Evolutionary conservation across 1,284 basidiomycete species (phyloP).

Genomic region (Sporisorium exsertum): DNA sequence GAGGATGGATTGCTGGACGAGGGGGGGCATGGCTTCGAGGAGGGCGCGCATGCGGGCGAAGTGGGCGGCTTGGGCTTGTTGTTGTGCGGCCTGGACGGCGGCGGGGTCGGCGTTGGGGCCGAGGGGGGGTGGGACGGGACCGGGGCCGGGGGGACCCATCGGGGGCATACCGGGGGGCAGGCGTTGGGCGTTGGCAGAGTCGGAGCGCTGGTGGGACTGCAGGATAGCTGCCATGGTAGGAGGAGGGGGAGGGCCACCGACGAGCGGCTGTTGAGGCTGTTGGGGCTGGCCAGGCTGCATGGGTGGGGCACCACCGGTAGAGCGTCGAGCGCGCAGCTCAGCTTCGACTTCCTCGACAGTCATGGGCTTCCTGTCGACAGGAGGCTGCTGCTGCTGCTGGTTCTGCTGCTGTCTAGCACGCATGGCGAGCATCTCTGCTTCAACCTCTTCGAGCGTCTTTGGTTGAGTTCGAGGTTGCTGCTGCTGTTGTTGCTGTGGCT

Average conservation of each 20-base stretch:
- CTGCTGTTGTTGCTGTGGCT: slow-evolving; percentile 35
- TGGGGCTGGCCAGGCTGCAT: slow-evolving; percentile 8
- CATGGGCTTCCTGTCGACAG: slow-evolving; percentile 72
- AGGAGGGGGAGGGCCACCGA: slow-evolving; percentile 11
- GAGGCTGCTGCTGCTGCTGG: slow-evolving; percentile 45
- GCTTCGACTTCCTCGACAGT: slow-evolving; percentile 94
- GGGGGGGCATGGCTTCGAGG: slow-evolving; percentile 61
- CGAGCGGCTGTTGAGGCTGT: slow-evolving; percentile 4
- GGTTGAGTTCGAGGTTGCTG: slow-evolving; percentile 46
- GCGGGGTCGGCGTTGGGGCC: slow-evolving; percentile 34
- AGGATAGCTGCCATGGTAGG: slow-evolving; percentile 30
- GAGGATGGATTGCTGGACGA: slow-evolving; percentile 61
- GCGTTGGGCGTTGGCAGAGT: slow-evolving; percentile 12
- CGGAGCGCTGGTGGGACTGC: slow-evolving; percentile 34
- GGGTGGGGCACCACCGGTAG: slow-evolving; percentile 6
- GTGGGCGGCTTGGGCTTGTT: slow-evolving; percentile 56
- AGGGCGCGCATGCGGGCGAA: slow-evolving; percentile 64
- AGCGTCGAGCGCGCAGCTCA: slow-evolving; percentile 73
- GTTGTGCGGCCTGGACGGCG: slow-evolving; percentile 44
- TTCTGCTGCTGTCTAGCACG: slow-evolving; percentile 28
- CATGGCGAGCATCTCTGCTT: slow-evolving; percentile 69
- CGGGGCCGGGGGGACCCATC: slow-evolving; percentile 11
- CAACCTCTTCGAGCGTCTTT: slow-evolving; percentile 69
- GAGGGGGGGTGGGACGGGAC: slow-evolving; percentile 16
- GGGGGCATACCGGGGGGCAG: slow-evolving; percentile 20